Evolutionary conservation across 345 rosid genomes (phyloP).

Genomic region (Aquilaria yunnanensis): DNA sequence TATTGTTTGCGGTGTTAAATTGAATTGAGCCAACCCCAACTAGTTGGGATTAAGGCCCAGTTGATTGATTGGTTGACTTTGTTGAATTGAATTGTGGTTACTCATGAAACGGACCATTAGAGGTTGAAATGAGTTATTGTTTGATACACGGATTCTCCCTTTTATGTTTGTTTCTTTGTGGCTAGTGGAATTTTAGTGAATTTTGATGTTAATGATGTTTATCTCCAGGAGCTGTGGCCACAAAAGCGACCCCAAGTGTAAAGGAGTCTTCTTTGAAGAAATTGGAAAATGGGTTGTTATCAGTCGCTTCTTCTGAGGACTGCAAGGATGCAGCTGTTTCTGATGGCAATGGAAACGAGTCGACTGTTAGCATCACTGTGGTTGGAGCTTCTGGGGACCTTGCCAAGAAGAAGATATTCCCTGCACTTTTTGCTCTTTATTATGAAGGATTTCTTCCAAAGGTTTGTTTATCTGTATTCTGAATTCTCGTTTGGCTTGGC

Average conservation of each 20-base stretch:
- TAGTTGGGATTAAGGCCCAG: no score
- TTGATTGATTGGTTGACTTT: no score
- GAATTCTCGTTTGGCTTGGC: background rate
- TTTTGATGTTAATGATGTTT: slow-evolving; percentile 5
- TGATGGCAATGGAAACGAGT: slow-evolving; percentile 39
- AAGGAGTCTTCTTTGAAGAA: slow-evolving; percentile 37
- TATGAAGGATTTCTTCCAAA: slow-evolving; percentile 91
- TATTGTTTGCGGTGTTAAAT: background rate
- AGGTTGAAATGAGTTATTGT: background rate
- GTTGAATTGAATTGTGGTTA: no score
- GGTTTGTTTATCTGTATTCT: slow-evolving; percentile 33
- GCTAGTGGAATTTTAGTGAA: background rate
- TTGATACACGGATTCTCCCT: background rate
- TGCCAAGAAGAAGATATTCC: slow-evolving; percentile 98
- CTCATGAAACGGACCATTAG: no score
- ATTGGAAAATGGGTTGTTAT: slow-evolving; percentile 37
- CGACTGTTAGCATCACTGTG: slow-evolving; percentile 83
- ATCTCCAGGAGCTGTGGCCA: slow-evolving; percentile 53
- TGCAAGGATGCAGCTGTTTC: slow-evolving; percentile 30
- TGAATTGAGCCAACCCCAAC: background rate
- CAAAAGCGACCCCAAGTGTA: slow-evolving; percentile 29
- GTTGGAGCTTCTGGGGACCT: slow-evolving; percentile 99
- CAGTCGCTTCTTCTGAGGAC: slow-evolving; percentile 36
- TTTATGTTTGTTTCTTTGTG: background rate
- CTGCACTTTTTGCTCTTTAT: slow-evolving; percentile 96